Conservation (phyloP, 1,284 basidiomycete genomes). For the Tranzscheliella williamsii region DNA sequence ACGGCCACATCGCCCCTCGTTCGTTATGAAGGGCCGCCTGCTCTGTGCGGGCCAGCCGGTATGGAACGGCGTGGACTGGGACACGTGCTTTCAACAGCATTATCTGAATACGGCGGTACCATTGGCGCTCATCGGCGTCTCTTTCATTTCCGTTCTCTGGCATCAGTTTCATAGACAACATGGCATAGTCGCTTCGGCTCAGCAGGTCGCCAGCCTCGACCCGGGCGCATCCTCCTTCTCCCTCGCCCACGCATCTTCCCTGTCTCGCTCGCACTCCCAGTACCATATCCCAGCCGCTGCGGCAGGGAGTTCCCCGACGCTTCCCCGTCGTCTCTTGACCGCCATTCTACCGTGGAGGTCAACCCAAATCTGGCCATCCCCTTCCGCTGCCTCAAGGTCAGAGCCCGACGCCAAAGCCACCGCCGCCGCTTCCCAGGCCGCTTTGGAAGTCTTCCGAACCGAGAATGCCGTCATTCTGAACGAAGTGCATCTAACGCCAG, state of each 20-base stretch:
- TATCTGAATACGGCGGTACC: constrained; percentile 40
- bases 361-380: constrained; percentile 13
- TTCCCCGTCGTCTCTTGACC: constrained; percentile 18
- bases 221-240: constrained; percentile 42
- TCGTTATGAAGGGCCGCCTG: constrained; percentile 6
- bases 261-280: not conserved
- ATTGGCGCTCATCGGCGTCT: constrained; percentile 17
- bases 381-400: not conserved
- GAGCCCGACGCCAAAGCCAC: not conserved
- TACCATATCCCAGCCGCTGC: not conserved
- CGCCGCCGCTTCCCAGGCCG: constrained; percentile 28
- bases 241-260: constrained; percentile 2
- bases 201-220: constrained; percentile 42
- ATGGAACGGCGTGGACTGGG: constrained; percentile 37
- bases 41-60: constrained; percentile 24
- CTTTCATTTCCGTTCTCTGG: constrained; percentile 19
- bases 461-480: constrained; percentile 59
- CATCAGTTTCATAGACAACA: constrained; percentile 23
- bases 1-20: too few relatives aligned
- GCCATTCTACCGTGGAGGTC: constrained; percentile 45
- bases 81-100: constrained; percentile 31
- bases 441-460: constrained; percentile 50
- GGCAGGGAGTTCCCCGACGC: not conserved
- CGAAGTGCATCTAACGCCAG: constrained; percentile 51
- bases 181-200: constrained; percentile 22